Conservation (phyloP, 1,139 yeast species). For the Arxiozyma slooffiae region DNA sequence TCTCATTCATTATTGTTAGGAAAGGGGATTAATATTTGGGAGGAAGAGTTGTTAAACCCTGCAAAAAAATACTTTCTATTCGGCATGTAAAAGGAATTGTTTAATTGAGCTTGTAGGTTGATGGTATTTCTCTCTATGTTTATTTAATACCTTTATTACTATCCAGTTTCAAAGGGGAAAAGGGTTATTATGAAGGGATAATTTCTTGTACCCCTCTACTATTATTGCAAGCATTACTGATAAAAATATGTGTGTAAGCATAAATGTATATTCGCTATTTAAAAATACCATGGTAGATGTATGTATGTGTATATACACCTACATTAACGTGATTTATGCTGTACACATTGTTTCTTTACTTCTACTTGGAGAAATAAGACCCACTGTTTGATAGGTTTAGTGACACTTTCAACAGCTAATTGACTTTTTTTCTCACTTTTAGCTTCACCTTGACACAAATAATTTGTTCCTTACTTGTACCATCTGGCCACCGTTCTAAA, state of each 20-base stretch:
- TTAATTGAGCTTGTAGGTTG: background rate
- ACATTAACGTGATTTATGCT: too few relatives aligned
- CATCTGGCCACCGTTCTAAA: constrained; percentile 17
- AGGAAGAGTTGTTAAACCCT: background rate
- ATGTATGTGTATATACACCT: too few relatives aligned
- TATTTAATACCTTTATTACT: too few relatives aligned
- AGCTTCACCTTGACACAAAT: constrained; percentile 5
- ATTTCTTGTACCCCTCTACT: background rate
- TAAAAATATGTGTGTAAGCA: background rate
- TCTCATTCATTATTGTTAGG: too few relatives aligned
- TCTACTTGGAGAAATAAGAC: background rate
- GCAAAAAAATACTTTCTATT: too few relatives aligned
- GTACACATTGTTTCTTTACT: background rate
- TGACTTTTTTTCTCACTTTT: background rate
- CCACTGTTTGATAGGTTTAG: too few relatives aligned
- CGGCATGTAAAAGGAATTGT: too few relatives aligned
- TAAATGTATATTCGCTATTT: too few relatives aligned
- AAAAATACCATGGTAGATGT: too few relatives aligned
- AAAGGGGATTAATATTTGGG: background rate
- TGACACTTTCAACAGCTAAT: background rate
- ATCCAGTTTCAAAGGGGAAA: background rate
- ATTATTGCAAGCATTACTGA: too few relatives aligned
- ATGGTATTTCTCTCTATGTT: background rate
- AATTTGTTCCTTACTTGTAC: constrained; percentile 6
- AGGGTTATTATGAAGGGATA: background rate